phyloP scores from a whole-genome alignment of 345 rosid genomes.

The Murraya paniculata region DNA sequence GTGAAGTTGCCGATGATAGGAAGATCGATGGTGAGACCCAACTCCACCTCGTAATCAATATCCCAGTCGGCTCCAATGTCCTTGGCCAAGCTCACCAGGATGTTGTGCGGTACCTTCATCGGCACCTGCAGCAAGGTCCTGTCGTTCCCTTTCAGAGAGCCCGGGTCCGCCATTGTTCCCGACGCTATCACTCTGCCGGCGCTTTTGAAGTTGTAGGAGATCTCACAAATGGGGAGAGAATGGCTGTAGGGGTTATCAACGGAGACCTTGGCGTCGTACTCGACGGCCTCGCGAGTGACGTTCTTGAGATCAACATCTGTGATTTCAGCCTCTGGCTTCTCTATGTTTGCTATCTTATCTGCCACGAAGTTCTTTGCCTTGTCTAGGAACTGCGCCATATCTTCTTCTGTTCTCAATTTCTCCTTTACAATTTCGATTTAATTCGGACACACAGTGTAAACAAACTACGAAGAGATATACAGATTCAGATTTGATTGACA shows the following conservation, averaged over 20 bases:
- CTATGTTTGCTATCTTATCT: conserved; percentile 56
- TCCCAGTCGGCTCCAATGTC: conserved; percentile 80
- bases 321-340: conserved; percentile 72
- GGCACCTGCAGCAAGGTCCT: conserved; percentile 58
- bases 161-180: conserved; percentile 85
- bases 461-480: too few relatives aligned
- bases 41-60: conserved; percentile 66
- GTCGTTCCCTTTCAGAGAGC: conserved; percentile 64
- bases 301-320: conserved; percentile 63
- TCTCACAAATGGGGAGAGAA: conserved; percentile 73
- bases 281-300: conserved; percentile 51
- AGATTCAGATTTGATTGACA: too few relatives aligned
- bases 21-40: conserved; percentile 67
- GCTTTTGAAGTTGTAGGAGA: conserved; percentile 74
- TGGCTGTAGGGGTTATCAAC: conserved; percentile 70
- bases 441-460: too few relatives aligned
- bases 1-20: conserved; percentile 72
- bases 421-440: too few relatives aligned
- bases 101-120: conserved; percentile 59
- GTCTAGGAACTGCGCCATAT: conserved; percentile 39
- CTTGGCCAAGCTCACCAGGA: conserved; percentile 57
- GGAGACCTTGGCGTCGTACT: conserved; percentile 62
- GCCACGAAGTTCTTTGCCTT: conserved; percentile 76
- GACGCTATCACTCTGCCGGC: conserved; percentile 71
- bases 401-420: too few relatives aligned